Percentiles rank a stretch among this genome's conserved stretches.
phyloP scores from a whole-genome alignment of 23 red algal species.

The Gracilaria domingensis region DNA sequence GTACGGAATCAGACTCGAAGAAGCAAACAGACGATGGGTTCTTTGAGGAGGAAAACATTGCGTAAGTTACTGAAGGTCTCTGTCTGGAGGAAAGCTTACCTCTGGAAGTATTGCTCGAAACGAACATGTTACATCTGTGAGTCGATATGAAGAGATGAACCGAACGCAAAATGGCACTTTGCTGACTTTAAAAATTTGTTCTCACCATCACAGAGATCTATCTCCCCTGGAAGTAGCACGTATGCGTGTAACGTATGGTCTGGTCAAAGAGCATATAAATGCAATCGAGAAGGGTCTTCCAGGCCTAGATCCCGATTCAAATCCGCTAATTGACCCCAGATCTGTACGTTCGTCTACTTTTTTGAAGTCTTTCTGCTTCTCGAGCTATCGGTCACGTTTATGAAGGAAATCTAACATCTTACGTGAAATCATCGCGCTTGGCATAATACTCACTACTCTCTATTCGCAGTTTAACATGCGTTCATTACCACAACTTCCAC shows the following conservation, averaged over 20 bases:
- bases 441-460: not conserved
- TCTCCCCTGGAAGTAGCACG: slow-evolving; percentile 45
- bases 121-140: not conserved
- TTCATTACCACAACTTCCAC: slow-evolving; percentile 1
- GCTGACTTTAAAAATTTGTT: not conserved
- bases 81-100: not conserved
- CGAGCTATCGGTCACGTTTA: not conserved
- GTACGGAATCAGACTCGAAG: not conserved
- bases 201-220: slow-evolving; percentile 14
- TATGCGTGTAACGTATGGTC: slow-evolving; percentile 59
- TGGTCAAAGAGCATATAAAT: slow-evolving; percentile 50
- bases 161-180: not conserved
- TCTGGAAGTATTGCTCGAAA: not conserved
- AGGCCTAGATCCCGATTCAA: slow-evolving; percentile 23
- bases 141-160: not conserved
- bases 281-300: slow-evolving; percentile 17
- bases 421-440: not conserved
- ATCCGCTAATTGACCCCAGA: slow-evolving; percentile 64
- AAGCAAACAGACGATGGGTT: not conserved
- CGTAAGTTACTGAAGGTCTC: not conserved
- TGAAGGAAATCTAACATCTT: not conserved
- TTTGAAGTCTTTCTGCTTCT: not conserved
- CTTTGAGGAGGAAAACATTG: slow-evolving; percentile 7
- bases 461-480: slow-evolving; percentile 47
- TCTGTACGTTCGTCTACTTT: slow-evolving; percentile 26